A percentile compares a stretch with the other conserved stretches of the same genome.
Conservation (phyloP, 2,329 filamentous ascomycete species). For the Aspergillus brasiliensis region DNA sequence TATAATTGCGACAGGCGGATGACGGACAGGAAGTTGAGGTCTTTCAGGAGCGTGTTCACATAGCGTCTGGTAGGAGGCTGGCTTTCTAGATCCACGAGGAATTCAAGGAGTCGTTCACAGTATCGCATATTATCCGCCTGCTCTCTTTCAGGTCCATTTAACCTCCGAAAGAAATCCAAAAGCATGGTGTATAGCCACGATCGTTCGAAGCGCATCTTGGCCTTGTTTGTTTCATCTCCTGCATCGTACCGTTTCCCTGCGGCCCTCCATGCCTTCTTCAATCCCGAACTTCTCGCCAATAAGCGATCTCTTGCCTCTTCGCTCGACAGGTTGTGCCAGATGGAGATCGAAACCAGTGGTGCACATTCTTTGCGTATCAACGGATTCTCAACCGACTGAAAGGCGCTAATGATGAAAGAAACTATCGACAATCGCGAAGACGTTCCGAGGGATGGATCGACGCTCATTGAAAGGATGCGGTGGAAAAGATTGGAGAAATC, state of each 20-base stretch:
- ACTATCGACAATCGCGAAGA: conserved; percentile 79
- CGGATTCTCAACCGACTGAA: conserved; percentile 87
- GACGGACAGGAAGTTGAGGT: conserved; percentile 78
- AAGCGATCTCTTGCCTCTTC: conserved; percentile 72
- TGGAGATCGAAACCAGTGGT: conserved; percentile 87
- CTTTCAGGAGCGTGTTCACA: conserved; percentile 82
- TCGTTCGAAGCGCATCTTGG: conserved; percentile 82
- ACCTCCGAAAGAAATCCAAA: conserved; percentile 74
- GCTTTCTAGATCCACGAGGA: conserved; percentile 86
- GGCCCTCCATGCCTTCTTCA: conserved; percentile 90
- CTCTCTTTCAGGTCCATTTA: conserved; percentile 59
- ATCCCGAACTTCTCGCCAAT: conserved; percentile 70
- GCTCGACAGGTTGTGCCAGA: conserved; percentile 89
- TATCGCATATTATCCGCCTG: conserved; percentile 69
- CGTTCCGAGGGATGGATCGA: conserved; percentile 68
- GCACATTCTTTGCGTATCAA: conserved; percentile 95
- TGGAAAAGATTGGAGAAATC: conserved; percentile 90
- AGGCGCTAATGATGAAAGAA: conserved; percentile 85
- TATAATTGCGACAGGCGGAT: conserved; percentile 79
- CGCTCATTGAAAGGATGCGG: conserved; percentile 81
- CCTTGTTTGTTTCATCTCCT: conserved; percentile 76
- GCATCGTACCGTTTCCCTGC: conserved; percentile 83
- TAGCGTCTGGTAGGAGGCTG: conserved; percentile 93
- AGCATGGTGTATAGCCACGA: conserved; percentile 89
- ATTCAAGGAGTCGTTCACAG: conserved; percentile 90